Percentiles rank a stretch among this genome's conserved stretches.
These are phyloP conservation scores for Logfia minima DNA, from an alignment of 129 eudicot species.

Conservation along the genomic window DNA sequence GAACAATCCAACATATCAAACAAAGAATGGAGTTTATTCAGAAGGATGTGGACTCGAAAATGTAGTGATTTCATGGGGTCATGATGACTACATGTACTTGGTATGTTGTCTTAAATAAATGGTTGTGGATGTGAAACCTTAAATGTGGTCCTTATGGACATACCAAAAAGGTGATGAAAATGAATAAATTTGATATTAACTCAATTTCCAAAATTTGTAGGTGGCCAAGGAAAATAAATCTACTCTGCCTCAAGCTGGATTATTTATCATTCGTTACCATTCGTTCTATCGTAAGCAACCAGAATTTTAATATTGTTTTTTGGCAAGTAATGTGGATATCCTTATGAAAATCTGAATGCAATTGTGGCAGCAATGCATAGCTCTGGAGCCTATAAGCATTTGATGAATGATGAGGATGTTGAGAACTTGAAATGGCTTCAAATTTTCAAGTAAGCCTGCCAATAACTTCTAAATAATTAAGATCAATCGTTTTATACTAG, in stretches of 20 bases:
- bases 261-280: conserved; percentile 77
- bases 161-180: not conserved
- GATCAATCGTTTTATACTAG: not conserved
- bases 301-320: not conserved
- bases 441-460: conserved; percentile 58
- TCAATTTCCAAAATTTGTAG: conserved; percentile 26
- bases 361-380: conserved; percentile 71
- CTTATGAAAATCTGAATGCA: not conserved
- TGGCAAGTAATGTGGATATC: not conserved
- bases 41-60: conserved; percentile 88
- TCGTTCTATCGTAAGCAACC: conserved; percentile 71
- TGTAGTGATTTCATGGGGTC: conserved; percentile 91
- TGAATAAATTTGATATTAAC: not conserved
- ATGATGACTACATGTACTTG: conserved; percentile 95
- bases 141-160: not conserved
- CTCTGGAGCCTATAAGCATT: conserved; percentile 72
- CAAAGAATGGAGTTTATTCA: conserved; percentile 65
- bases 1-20: conserved; percentile 56
- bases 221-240: conserved; percentile 82
- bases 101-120: conserved; percentile 28
- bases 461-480: not conserved
- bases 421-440: conserved; percentile 88
- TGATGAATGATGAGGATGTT: conserved; percentile 82
- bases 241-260: conserved; percentile 76
- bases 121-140: not conserved